A percentile compares a stretch with the other conserved stretches of the same genome.
Evolutionary conservation across 2,329 filamentous ascomycete species (phyloP).

Genomic region (Colletotrichum godetiae): DNA sequence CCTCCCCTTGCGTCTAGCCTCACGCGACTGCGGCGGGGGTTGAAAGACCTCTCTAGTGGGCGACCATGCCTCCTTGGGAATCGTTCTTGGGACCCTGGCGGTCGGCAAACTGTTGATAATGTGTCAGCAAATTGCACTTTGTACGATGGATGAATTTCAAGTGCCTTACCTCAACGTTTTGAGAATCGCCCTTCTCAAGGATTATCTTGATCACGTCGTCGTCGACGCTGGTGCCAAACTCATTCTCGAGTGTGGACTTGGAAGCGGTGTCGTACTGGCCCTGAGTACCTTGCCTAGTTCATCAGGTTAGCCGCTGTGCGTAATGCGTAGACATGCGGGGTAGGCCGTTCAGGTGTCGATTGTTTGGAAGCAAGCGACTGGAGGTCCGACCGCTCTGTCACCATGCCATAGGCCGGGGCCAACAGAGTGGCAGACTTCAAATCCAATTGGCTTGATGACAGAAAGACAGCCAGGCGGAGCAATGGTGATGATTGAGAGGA

Average conservation of each 20-base stretch:
- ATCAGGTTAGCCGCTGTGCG: background rate
- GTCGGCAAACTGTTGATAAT: conserved; percentile 57
- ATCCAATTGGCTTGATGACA: background rate
- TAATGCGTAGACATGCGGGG: background rate
- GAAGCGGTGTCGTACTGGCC: conserved; percentile 82
- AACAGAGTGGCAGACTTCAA: background rate
- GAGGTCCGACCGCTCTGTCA: background rate
- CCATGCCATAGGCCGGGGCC: background rate
- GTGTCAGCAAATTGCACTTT: background rate
- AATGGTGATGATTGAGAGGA: background rate
- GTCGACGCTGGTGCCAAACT: conserved; percentile 85
- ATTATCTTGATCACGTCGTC: conserved; percentile 88
- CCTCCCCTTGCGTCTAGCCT: background rate
- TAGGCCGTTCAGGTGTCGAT: background rate
- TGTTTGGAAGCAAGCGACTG: background rate
- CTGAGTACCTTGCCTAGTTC: conserved; percentile 82
- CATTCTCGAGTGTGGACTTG: conserved; percentile 79
- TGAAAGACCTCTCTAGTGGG: conserved; percentile 49
- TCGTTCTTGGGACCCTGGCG: conserved; percentile 67
- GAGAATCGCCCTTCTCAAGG: conserved; percentile 77
- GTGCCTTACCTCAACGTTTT: conserved; percentile 65
- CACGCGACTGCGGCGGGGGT: background rate
- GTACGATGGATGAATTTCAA: background rate
- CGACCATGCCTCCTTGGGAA: conserved; percentile 55
- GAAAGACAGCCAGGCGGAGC: too few relatives aligned